phyloP scores from a whole-genome alignment of 805 yeast genomes.

The Starmerella potacharoeniae region DNA sequence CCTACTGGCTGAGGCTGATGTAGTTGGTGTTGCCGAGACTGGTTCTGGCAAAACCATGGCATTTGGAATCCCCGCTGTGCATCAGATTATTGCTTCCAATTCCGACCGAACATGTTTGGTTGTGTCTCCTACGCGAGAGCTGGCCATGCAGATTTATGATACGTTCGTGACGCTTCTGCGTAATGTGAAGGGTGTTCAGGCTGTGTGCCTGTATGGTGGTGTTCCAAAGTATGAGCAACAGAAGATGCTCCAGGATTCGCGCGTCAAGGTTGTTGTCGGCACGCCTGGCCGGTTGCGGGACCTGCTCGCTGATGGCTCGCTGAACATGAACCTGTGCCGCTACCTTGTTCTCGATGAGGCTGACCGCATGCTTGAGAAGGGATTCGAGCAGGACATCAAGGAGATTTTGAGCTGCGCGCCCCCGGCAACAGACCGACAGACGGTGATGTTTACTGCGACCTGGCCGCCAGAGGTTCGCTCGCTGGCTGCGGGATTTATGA shows the following conservation, averaged over 20 bases:
- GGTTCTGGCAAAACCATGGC: slow-evolving; percentile 98
- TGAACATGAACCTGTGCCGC: slow-evolving; percentile 52
- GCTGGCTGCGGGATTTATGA: slow-evolving; percentile 77
- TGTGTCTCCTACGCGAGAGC: slow-evolving; percentile 93
- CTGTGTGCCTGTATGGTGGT: slow-evolving; percentile 92
- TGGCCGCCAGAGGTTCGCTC: slow-evolving; percentile 99
- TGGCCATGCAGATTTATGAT: slow-evolving; percentile 90
- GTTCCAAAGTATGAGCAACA: slow-evolving; percentile 92
- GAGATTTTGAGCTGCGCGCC: slow-evolving; percentile 56
- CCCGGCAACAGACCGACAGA: slow-evolving; percentile 49
- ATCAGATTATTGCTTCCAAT: slow-evolving; percentile 41
- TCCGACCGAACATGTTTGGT: slow-evolving; percentile 56
- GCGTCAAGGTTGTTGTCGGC: slow-evolving; percentile 75
- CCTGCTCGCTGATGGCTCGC: slow-evolving; percentile 76
- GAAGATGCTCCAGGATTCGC: slow-evolving; percentile 39
- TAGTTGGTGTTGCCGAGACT: slow-evolving; percentile 95
- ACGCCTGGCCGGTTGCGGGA: slow-evolving; percentile 97
- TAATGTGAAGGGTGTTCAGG: slow-evolving; percentile 47
- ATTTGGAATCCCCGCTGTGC: slow-evolving; percentile 93
- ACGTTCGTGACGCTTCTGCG: slow-evolving; percentile 73
- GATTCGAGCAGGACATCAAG: slow-evolving; percentile 93
- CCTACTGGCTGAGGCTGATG: slow-evolving; percentile 64
- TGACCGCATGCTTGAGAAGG: slow-evolving; percentile 96
- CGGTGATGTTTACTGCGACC: slow-evolving; percentile 98
- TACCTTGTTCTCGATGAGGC: slow-evolving; percentile 94